Evolutionary conservation across 2,329 filamentous ascomycete species (phyloP).

Genomic region (Colletotrichum lupini): DNA sequence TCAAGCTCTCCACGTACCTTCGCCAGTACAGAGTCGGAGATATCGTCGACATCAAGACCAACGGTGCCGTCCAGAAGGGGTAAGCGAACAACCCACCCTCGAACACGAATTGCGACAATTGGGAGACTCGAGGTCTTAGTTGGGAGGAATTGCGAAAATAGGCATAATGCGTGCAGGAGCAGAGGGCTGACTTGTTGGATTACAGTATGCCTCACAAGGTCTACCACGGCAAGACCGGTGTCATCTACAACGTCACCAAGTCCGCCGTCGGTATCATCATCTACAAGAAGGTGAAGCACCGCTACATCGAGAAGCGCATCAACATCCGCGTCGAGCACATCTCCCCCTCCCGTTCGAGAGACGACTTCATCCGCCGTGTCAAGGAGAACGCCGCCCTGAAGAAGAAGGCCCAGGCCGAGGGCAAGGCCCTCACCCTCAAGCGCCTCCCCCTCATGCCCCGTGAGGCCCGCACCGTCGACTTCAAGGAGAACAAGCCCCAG

Average conservation of each 20-base stretch:
- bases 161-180: not conserved
- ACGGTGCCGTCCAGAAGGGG: conserved; percentile 99
- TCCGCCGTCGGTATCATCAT: conserved; percentile 97
- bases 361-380: conserved; percentile 96
- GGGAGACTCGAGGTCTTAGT: not conserved
- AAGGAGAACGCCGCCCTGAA: conserved; percentile 95
- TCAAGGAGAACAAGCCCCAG: conserved; percentile 87
- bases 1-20: conserved; percentile 93
- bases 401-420: conserved; percentile 91
- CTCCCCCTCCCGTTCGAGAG: conserved; percentile 90
- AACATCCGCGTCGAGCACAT: conserved; percentile 99
- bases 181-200: conserved; percentile 44
- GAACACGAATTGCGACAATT: conserved; percentile 23
- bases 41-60: conserved; percentile 98
- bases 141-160: not conserved
- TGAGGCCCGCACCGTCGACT: conserved; percentile 81
- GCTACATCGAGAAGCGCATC: conserved; percentile 99
- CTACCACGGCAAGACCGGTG: conserved; percentile 99
- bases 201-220: conserved; percentile 97
- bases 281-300: conserved; percentile 99
- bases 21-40: conserved; percentile 97
- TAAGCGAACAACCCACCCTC: conserved; percentile 59
- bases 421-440: conserved; percentile 92
- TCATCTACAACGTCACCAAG: conserved; percentile 99
- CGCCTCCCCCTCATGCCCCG: conserved; percentile 85